Percentiles rank a stretch among this genome's conserved stretches.
Conservation (phyloP, 495 filamentous ascomycete genomes). For the Talaromyces liani region DNA sequence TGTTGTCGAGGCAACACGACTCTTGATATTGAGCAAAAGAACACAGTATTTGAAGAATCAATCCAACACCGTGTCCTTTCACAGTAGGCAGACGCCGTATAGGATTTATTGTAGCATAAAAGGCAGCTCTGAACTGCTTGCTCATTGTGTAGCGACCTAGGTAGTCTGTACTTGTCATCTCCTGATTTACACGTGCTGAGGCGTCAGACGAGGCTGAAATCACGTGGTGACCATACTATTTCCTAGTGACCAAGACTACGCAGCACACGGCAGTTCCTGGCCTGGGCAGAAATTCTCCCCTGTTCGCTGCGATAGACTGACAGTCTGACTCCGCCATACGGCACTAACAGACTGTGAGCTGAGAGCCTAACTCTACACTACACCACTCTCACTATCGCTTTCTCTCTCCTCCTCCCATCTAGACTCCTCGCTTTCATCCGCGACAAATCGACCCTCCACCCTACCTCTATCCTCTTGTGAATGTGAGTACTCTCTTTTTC, state of each 20-base stretch:
- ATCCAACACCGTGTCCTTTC: slow-evolving; percentile 40
- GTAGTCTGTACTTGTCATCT: neutral
- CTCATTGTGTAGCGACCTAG: neutral
- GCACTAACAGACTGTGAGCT: neutral
- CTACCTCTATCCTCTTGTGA: slow-evolving; percentile 10
- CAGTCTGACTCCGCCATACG: neutral
- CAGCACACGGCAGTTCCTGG: slow-evolving; percentile 25
- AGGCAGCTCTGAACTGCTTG: neutral
- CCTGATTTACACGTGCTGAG: neutral
- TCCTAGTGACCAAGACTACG: slow-evolving; percentile 30
- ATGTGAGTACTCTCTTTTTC: slow-evolving; percentile 11
- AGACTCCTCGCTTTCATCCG: neutral
- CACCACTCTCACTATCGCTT: slow-evolving; percentile 2
- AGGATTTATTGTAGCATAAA: neutral
- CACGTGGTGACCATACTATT: neutral
- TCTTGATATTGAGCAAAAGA: neutral
- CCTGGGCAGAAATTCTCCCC: slow-evolving; percentile 24
- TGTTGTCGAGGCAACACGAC: neutral
- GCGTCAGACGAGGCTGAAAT: slow-evolving; percentile 1
- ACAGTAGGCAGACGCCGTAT: neutral
- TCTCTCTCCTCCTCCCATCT: neutral
- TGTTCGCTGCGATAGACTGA: neutral
- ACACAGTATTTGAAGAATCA: neutral
- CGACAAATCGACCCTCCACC: neutral
- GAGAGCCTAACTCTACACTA: slow-evolving; percentile 3